phyloP scores from a whole-genome alignment of 352 stramenopile genomes.

The Thalassiosira mediterranea region DNA sequence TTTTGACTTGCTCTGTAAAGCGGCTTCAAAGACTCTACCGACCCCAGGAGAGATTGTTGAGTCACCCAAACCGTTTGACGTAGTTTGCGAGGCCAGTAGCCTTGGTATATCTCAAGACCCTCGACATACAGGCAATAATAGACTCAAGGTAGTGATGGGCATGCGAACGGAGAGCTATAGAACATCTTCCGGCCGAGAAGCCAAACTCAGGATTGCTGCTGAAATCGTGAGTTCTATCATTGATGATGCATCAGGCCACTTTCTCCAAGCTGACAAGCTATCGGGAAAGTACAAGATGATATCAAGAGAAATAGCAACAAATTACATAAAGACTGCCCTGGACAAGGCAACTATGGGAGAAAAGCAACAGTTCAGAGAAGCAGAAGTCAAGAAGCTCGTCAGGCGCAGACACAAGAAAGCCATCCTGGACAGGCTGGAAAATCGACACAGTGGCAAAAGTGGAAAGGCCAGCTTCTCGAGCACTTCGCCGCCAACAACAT shows the following conservation, averaged over 20 bases:
- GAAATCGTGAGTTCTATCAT: slow-evolving; percentile 10
- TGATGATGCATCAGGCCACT: slow-evolving; percentile 8
- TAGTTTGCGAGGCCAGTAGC: neutral
- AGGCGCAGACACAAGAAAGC: too few species aligned
- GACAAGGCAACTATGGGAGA: neutral
- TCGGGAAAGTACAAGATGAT: slow-evolving; percentile 4
- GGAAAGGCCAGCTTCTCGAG: too few species aligned
- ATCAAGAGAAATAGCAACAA: slow-evolving; percentile 4
- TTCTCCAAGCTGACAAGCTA: neutral
- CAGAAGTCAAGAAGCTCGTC: too few species aligned
- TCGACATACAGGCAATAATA: slow-evolving; percentile 8
- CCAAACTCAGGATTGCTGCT: neutral
- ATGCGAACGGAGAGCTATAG: neutral
- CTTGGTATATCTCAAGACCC: neutral
- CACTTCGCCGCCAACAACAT: too few species aligned
- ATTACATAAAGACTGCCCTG: neutral
- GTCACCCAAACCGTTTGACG: slow-evolving; percentile 11
- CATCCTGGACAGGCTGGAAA: too few species aligned
- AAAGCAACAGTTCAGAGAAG: too few species aligned
- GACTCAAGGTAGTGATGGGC: slow-evolving; percentile 6
- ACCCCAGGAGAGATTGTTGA: neutral
- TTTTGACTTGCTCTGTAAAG: neutral
- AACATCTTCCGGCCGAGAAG: neutral
- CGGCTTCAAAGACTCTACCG: neutral
- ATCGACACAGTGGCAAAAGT: too few species aligned